These are phyloP conservation scores for Diaporthe citri DNA, from an alignment of 2,329 filamentous ascomycete species.

Conservation along the genomic window DNA sequence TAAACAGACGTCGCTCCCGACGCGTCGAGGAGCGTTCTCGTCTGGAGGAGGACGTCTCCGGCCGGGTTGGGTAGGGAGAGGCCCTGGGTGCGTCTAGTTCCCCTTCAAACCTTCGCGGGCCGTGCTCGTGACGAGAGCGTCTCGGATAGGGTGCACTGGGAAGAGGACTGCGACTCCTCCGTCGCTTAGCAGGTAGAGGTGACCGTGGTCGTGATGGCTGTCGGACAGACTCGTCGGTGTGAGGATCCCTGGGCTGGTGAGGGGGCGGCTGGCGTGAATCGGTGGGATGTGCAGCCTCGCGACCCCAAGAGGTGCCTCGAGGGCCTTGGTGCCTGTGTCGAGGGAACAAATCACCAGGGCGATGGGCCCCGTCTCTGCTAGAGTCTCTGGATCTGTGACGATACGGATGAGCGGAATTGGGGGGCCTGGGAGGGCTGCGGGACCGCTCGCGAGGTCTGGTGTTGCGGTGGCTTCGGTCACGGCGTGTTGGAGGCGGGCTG, in stretches of 20 bases:
- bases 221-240: slow-evolving; percentile 34
- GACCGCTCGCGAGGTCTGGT: slow-evolving; percentile 49
- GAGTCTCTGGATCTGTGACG: slow-evolving; percentile 55
- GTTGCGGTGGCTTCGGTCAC: slow-evolving; percentile 44
- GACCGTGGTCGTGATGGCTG: slow-evolving; percentile 44
- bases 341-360: slow-evolving; percentile 45
- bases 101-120: slow-evolving; percentile 35
- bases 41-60: slow-evolving; percentile 37
- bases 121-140: slow-evolving; percentile 38
- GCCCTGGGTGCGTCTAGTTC: slow-evolving; percentile 33
- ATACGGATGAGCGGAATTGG: slow-evolving; percentile 52
- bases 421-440: slow-evolving; percentile 42
- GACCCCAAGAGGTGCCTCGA: slow-evolving; percentile 56
- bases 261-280: slow-evolving; percentile 41
- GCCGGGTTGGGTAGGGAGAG: slow-evolving; percentile 34
- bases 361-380: slow-evolving; percentile 51
- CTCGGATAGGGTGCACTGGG: slow-evolving; percentile 40
- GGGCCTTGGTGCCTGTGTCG: slow-evolving; percentile 39
- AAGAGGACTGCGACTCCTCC: slow-evolving; percentile 46
- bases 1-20: slow-evolving; percentile 44
- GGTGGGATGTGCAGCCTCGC: slow-evolving; percentile 52
- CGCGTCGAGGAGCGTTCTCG: slow-evolving; percentile 44
- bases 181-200: slow-evolving; percentile 46
- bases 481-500: slow-evolving; percentile 42
- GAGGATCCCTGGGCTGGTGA: slow-evolving; percentile 32